A percentile compares a stretch with the other conserved stretches of the same genome.
Evolutionary conservation across 192 early-diverging fungal genomes (phyloP).

Genomic region (Coemansia sp.): DNA sequence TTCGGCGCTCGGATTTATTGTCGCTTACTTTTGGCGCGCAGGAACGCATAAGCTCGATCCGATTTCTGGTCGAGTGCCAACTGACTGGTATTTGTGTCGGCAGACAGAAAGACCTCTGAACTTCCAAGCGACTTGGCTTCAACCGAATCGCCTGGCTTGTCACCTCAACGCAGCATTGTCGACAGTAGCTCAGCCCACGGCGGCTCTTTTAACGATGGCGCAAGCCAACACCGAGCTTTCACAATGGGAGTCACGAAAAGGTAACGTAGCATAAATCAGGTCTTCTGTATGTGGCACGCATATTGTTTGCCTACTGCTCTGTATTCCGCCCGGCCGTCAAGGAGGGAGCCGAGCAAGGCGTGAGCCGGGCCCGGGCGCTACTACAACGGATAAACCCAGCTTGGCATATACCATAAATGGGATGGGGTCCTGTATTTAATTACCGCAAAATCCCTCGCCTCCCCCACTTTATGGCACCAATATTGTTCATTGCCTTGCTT

Average conservation of each 20-base stretch:
- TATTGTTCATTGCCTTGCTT: slow-evolving; percentile 14
- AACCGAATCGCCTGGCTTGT: no score
- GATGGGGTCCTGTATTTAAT: slow-evolving; percentile 11
- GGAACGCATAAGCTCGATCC: no score
- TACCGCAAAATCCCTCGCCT: slow-evolving; percentile 4
- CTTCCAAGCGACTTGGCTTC: no score
- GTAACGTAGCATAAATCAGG: slow-evolving; percentile 2
- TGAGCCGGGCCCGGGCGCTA: slow-evolving; percentile 1
- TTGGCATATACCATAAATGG: neutral
- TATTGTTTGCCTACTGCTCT: slow-evolving; percentile 9
- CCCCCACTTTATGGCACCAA: neutral
- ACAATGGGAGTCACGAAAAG: slow-evolving; percentile 17
- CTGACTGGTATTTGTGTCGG: no score
- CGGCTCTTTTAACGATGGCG: slow-evolving; percentile 11
- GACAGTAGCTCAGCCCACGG: slow-evolving; percentile 8
- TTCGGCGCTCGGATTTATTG: neutral
- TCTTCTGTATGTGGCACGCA: neutral
- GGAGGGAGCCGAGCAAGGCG: neutral
- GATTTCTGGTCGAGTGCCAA: no score
- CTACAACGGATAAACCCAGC: slow-evolving; percentile 24
- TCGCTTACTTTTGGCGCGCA: no score
- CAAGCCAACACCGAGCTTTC: slow-evolving; percentile 9
- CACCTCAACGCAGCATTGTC: slow-evolving; percentile 3
- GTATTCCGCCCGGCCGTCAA: neutral
- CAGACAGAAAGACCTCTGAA: no score